These are phyloP conservation scores for Pseudopyrenochaeta lycopersici DNA, from an alignment of 2,329 filamentous ascomycete genomes.

Conservation along the genomic window DNA sequence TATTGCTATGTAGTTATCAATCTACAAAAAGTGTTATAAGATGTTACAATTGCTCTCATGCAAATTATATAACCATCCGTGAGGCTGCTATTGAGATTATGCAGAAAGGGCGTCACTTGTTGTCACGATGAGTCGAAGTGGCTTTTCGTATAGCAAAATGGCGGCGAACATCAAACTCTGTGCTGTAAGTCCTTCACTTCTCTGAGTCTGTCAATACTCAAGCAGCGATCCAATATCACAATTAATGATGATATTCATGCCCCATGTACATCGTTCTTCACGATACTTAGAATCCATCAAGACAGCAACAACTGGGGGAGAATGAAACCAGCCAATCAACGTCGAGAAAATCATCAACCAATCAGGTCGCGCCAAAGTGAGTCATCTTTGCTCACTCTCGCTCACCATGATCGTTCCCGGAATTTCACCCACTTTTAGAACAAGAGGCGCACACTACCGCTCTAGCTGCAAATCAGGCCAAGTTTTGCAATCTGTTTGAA, in stretches of 20 bases:
- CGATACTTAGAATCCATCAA: neutral
- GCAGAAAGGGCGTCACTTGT: neutral
- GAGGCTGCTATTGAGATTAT: neutral
- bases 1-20: neutral
- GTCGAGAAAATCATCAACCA: neutral
- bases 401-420: neutral
- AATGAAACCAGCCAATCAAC: neutral
- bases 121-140: constrained; percentile 6
- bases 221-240: constrained; percentile 2
- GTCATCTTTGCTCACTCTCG: constrained; percentile 26
- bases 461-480: too few species aligned
- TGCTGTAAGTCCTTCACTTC: neutral
- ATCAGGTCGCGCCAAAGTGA: constrained; percentile 16
- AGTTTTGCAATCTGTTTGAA: too few species aligned
- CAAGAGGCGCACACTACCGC: too few species aligned
- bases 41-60: constrained; percentile 1
- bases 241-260: neutral
- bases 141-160: neutral
- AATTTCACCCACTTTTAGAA: neutral
- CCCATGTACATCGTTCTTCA: neutral
- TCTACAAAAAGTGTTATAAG: constrained; percentile 11
- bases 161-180: neutral
- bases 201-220: neutral
- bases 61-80: neutral
- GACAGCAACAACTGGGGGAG: neutral